Percentiles rank a stretch among this genome's conserved stretches.
Conservation (phyloP, 2,329 filamentous ascomycete species). For the Sporothrix dimorphospora region DNA sequence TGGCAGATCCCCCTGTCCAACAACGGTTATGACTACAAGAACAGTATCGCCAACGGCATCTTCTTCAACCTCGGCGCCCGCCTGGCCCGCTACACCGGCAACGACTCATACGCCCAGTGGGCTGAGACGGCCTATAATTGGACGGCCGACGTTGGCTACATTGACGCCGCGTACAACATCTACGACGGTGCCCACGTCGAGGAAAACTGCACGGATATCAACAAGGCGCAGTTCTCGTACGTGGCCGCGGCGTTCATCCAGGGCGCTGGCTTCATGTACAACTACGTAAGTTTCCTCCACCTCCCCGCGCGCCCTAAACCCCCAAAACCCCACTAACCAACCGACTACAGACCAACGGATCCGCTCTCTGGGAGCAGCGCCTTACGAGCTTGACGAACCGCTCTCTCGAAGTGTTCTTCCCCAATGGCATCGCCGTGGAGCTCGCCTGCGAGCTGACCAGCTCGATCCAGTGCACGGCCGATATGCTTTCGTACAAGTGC, state of each 20-base stretch:
- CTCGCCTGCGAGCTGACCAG: constrained; percentile 62
- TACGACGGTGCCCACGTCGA: constrained; percentile 65
- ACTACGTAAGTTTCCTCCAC: constrained; percentile 51
- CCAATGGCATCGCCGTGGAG: constrained; percentile 65
- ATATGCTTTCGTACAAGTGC: constrained; percentile 75
- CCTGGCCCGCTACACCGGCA: constrained; percentile 70
- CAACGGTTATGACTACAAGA: constrained; percentile 70
- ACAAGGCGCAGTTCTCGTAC: constrained; percentile 68
- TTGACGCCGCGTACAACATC: constrained; percentile 61
- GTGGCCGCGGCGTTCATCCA: constrained; percentile 65
- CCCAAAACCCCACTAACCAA: background rate
- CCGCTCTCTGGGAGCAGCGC: constrained; percentile 55
- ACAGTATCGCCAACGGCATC: constrained; percentile 62
- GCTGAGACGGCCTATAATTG: constrained; percentile 67
- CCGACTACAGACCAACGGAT: constrained; percentile 53
- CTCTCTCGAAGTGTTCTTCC: constrained; percentile 57
- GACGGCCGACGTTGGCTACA: constrained; percentile 57
- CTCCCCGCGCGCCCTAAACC: no score
- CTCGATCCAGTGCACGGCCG: constrained; percentile 62
- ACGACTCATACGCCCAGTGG: constrained; percentile 65
- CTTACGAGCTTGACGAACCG: constrained; percentile 60
- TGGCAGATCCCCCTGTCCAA: constrained; percentile 70
- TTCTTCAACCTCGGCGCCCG: constrained; percentile 70
- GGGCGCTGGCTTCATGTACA: constrained; percentile 71
- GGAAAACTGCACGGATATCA: constrained; percentile 63